Base-by-base conservation (phyloP, 441 rosid genomes). In the Arabidopsis hybrid region DNA sequence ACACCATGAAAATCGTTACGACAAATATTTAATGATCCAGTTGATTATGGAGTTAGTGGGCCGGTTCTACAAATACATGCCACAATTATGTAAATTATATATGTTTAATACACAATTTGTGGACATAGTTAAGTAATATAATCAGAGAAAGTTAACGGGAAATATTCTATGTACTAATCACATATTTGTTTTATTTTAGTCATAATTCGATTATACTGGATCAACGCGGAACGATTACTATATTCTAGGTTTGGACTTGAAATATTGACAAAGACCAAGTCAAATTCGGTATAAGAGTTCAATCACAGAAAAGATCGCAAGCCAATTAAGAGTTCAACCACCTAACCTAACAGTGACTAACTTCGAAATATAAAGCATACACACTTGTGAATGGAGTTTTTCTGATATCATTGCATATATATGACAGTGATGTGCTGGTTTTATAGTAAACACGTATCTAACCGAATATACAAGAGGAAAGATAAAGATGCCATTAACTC, bases 31-130 rank as follows among this genome's bases (percentile, higher is more conserved):
- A 62, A 26, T 43, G 8, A 14, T 26, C 36, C 13, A 45, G 9
- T 45, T 63, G 53, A 31, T 14, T 31, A 16, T 46, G 11, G n/a
- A 63, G 68, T 31, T 50, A 65, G 69, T 65, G 69, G 69, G 69
- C 8, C 69, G 46, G 58, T 49, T 65, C 69, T 35, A 13, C 35
- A 4, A 49, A 32, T 34, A 4, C 46, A 49, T 65, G 58, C 56
- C 2, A 47, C 50, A 16, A 32, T 11, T 16, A 64, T 47, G 57
- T 32, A 34, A 64, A 9, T 63, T n/a, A n/a, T 64, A 12, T 64
- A 32, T 16, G 7, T 42, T 16, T 32, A 32, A 34, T 64, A 47
- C 16, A 47, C 32, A 47, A 32, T 49, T 64, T 29, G 16, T 47
- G 31, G 43, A 16, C 42, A 10, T 62, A 31, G 9, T 62, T 36